Conservation (phyloP, 345 rosid species). For the Linum usitatissimum region DNA sequence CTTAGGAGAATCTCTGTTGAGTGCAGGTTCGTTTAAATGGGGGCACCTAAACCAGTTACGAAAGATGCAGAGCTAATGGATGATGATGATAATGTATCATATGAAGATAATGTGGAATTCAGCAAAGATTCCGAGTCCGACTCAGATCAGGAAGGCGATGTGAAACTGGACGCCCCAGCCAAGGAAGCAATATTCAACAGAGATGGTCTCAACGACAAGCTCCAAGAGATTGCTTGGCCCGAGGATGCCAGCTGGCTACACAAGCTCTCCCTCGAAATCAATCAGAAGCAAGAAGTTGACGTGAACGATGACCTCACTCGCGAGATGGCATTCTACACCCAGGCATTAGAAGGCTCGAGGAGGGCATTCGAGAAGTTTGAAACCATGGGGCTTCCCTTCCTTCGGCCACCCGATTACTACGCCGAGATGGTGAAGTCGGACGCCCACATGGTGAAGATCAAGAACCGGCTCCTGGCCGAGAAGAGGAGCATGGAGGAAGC, state of each 20-base stretch:
- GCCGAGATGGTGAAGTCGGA: conserved; percentile 85
- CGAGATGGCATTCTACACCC: conserved; percentile 66
- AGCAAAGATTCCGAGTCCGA: conserved; percentile 26
- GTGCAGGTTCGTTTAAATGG: background rate
- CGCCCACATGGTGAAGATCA: conserved; percentile 74
- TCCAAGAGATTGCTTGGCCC: conserved; percentile 77
- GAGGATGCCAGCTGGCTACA: conserved; percentile 59
- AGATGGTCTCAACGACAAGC: conserved; percentile 61
- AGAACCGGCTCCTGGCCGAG: conserved; percentile 55
- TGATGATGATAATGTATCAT: background rate
- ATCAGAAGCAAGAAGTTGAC: conserved; percentile 63
- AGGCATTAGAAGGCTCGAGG: conserved; percentile 67
- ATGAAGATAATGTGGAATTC: background rate
- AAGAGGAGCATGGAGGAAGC: conserved; percentile 68
- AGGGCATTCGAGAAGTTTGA: conserved; percentile 52
- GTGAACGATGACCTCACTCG: conserved; percentile 77
- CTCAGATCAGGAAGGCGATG: conserved; percentile 45
- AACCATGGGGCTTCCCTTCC: conserved; percentile 49
- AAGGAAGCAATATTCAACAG: conserved; percentile 47
- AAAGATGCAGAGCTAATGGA: background rate
- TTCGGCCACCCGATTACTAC: conserved; percentile 74
- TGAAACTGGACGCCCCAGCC: conserved; percentile 47
- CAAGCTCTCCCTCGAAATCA: conserved; percentile 46
- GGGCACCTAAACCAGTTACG: background rate
- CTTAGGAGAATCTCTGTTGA: background rate